Conservation (phyloP, 1,284 basidiomycete genomes). For the Melampsora larici-populina region DNA sequence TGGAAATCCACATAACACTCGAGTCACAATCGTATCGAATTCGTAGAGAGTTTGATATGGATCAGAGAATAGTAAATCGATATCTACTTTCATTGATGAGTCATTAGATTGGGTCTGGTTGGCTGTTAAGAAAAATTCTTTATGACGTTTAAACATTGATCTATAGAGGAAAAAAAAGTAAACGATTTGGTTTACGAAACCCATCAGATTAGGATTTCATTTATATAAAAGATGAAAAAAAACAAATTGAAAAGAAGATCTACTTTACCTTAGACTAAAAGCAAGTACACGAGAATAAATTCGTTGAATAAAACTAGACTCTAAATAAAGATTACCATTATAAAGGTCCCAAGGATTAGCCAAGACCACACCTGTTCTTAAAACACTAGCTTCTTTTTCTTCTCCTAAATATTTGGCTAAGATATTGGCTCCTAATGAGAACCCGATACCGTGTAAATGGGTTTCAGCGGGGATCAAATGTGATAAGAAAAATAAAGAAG, state of each 20-base stretch:
- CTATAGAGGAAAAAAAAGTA: constrained; percentile 31
- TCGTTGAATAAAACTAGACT: constrained; percentile 42
- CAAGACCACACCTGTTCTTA: constrained; percentile 71
- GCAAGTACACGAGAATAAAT: constrained; percentile 50
- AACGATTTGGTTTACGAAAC: neutral
- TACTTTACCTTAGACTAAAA: too few relatives aligned
- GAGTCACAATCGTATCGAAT: constrained; percentile 64
- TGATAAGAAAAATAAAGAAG: constrained; percentile 73
- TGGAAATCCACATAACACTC: constrained; percentile 70
- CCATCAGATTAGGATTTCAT: too few relatives aligned
- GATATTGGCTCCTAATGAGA: constrained; percentile 90
- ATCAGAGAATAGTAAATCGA: too few relatives aligned
- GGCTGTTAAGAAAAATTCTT: too few relatives aligned
- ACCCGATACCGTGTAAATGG: constrained; percentile 79
- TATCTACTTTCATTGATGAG: too few relatives aligned
- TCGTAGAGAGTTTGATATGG: constrained; percentile 53
- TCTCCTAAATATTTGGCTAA: constrained; percentile 87
- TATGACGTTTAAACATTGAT: too few relatives aligned
- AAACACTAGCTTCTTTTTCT: constrained; percentile 71
- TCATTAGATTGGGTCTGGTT: too few relatives aligned
- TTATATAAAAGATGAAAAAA: neutral
- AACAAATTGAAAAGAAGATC: constrained; percentile 42
- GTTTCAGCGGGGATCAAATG: constrained; percentile 68
- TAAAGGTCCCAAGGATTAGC: constrained; percentile 72
- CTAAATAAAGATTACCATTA: constrained; percentile 48